These are phyloP conservation scores for Fraxinus floribunda DNA, from an alignment of 305 asterid genomes.

Conservation along the genomic window DNA sequence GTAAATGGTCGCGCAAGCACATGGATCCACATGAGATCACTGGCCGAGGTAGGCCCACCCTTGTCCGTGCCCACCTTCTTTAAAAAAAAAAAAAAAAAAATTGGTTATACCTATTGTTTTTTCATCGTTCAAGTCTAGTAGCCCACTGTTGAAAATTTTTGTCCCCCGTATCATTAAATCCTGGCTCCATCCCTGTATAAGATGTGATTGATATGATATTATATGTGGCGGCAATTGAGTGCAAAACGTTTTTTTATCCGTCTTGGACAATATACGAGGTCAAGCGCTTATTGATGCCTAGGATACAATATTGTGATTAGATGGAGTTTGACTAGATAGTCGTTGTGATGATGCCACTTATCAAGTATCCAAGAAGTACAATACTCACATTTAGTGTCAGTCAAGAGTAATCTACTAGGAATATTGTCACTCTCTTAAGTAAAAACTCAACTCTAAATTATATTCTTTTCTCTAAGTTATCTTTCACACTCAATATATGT, in stretches of 20 bases:
- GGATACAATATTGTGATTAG: background rate
- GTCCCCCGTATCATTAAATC: too few relatives aligned
- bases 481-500: background rate
- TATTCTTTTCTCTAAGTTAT: too few relatives aligned
- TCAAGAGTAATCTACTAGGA: background rate
- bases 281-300: background rate
- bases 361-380: background rate
- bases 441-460: background rate
- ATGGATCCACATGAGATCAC: background rate
- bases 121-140: too few relatives aligned
- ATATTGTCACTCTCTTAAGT: background rate
- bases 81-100: too few relatives aligned
- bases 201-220: background rate
- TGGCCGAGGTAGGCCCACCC: too few relatives aligned
- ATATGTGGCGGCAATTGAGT: background rate
- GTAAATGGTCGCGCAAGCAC: background rate
- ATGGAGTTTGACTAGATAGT: background rate
- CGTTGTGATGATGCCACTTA: background rate
- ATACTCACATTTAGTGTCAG: background rate
- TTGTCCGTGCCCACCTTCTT: too few relatives aligned
- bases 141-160: too few relatives aligned
- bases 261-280: background rate
- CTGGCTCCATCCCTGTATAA: too few relatives aligned
- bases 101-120: too few relatives aligned
- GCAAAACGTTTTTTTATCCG: background rate